Evolutionary conservation across 495 filamentous ascomycete species (phyloP).

Genomic region (Xylaria bambusicola): DNA sequence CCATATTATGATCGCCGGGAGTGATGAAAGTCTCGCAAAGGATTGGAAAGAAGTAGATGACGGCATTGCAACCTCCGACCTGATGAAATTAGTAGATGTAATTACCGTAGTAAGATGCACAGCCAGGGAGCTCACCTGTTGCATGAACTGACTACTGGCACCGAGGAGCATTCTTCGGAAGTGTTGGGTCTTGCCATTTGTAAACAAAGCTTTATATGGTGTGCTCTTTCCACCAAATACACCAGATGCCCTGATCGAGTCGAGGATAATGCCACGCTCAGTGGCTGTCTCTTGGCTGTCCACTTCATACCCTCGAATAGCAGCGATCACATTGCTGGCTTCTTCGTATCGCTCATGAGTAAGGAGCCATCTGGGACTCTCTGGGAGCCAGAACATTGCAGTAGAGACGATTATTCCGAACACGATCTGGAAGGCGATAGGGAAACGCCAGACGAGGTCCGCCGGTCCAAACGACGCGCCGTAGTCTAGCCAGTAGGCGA

Average conservation of each 20-base stretch:
- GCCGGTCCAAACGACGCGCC: constrained; percentile 68
- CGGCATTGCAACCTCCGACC: constrained; percentile 70
- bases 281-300: constrained; percentile 55
- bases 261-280: constrained; percentile 64
- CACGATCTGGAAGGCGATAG: constrained; percentile 78
- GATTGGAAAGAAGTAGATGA: constrained; percentile 83
- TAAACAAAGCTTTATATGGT: constrained; percentile 58
- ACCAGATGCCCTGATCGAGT: constrained; percentile 66
- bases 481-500: constrained; percentile 85
- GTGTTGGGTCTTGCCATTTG: constrained; percentile 65
- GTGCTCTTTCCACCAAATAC: constrained; percentile 55
- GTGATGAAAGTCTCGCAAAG: constrained; percentile 69
- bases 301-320: constrained; percentile 62
- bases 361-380: constrained; percentile 77
- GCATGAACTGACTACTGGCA: constrained; percentile 68
- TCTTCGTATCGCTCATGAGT: constrained; percentile 67
- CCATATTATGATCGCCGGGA: constrained; percentile 52
- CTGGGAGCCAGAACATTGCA: constrained; percentile 68
- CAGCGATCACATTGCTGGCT: constrained; percentile 67
- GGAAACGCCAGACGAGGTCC: constrained; percentile 75
- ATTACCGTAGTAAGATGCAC: not conserved
- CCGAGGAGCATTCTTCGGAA: constrained; percentile 65
- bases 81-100: constrained; percentile 3
- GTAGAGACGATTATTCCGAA: constrained; percentile 68
- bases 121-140: constrained; percentile 57